Base-by-base conservation (phyloP, 1,284 basidiomycete genomes). In the Ustilago cynodontis region DNA sequence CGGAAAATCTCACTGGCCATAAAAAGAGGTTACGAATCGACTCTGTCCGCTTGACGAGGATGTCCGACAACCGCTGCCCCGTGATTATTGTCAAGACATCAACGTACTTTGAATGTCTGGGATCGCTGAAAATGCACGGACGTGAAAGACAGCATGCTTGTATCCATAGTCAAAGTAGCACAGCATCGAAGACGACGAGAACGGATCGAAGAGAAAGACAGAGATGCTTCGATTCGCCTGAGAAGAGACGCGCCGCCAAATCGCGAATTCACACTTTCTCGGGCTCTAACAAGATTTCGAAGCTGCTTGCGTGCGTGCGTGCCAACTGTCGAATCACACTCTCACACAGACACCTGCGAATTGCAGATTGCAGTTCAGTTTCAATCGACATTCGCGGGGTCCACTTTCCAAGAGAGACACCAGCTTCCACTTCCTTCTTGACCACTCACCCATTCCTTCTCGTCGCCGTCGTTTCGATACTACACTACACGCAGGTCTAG, bases 231-330 rank as follows among this genome's bases (percentile, higher is more conserved):
- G 41, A 43, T 43, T 43, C 20, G 41, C 41, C 1, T 33, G 6
- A 43, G 41, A 10, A 22, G n/a, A 43, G 20, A 43, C 20, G n/a
- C 20, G 41, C 41, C n/a, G 41, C 20, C 20, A 1, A 43, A 11
- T n/a, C 16, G 41, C n/a, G 9, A 10, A 6, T n/a, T 43, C 41
- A 7, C 41, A 43, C 9, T 16, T 9, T 20, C 41, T 43, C 20
- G 18, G 41, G n/a, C 41, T 43, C 41, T 43, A 43, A 43, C 41
- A 43, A 33, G 5, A 33, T 45, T 24, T 35, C 47, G 47, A 50
- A 28, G 24, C 47, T 13, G 22, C 47, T 22, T 50, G 28, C n/a
- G 47, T 50, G 24, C 47, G 24, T 50, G 28, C n/a, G 47, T 50
- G 24, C 47, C 8, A 50, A 26, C 24, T 50, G n/a, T n/a, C n/a